Evolutionary conservation across 1,139 yeast genomes (phyloP).

Genomic region (Pichia sp.): DNA sequence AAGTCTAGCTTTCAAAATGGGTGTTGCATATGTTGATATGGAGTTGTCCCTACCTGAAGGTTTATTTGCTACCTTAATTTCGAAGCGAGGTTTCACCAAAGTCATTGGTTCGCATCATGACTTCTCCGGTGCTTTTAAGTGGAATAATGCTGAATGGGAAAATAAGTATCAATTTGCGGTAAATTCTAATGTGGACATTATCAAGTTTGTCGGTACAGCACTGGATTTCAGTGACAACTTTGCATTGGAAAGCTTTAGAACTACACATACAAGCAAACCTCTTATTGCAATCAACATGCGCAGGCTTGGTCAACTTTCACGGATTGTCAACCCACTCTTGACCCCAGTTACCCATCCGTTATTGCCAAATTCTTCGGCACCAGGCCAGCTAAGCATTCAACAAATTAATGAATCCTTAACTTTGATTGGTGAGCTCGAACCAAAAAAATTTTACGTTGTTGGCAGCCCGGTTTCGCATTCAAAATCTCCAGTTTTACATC

Average conservation of each 20-base stretch:
- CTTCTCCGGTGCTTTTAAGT: slow-evolving; percentile 54
- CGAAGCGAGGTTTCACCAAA: slow-evolving; percentile 56
- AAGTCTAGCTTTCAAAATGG: slow-evolving; percentile 62
- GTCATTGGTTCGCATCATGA: slow-evolving; percentile 84
- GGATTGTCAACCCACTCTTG: slow-evolving; percentile 67
- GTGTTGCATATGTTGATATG: slow-evolving; percentile 48
- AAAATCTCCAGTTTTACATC: slow-evolving; percentile 82
- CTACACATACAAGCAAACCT: slow-evolving; percentile 50
- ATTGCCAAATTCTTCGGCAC: slow-evolving; percentile 66
- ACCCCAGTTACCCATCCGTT: slow-evolving; percentile 79
- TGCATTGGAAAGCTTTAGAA: slow-evolving; percentile 64
- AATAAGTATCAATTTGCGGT: slow-evolving; percentile 65
- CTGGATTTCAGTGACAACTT: slow-evolving; percentile 61
- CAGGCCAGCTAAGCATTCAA: slow-evolving; percentile 65
- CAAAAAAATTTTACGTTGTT: slow-evolving; percentile 66
- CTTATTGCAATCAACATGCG: slow-evolving; percentile 85
- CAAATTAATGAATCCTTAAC: slow-evolving; percentile 59
- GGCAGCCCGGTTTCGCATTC: slow-evolving; percentile 86
- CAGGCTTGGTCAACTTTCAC: slow-evolving; percentile 67
- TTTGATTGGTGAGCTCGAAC: slow-evolving; percentile 57
- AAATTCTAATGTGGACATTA: slow-evolving; percentile 63
- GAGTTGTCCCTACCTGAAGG: slow-evolving; percentile 46
- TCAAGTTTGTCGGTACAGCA: slow-evolving; percentile 84
- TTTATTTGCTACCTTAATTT: slow-evolving; percentile 40
- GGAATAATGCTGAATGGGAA: slow-evolving; percentile 74